These are phyloP conservation scores for Stachybotrys chlorohalonatus DNA, from an alignment of 2,329 filamentous ascomycete genomes.

Conservation along the genomic window DNA sequence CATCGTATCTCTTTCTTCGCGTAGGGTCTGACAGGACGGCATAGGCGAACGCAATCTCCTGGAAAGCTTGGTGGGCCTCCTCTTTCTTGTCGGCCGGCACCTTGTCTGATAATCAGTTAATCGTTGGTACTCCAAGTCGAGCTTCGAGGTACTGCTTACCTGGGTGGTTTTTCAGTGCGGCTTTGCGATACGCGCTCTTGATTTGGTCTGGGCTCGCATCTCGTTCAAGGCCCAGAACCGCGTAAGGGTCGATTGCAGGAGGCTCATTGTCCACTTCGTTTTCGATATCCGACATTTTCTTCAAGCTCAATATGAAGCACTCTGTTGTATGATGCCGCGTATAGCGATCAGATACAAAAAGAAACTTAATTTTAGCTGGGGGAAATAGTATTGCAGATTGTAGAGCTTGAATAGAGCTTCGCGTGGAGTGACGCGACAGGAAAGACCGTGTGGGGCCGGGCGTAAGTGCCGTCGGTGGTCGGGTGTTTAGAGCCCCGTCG, in stretches of 20 bases:
- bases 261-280: constrained; percentile 48
- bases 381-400: too few relatives aligned
- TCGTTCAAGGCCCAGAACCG: constrained; percentile 62
- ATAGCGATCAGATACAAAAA: too few relatives aligned
- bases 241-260: constrained; percentile 67
- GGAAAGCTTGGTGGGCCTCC: constrained; percentile 71
- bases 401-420: neutral
- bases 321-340: too few relatives aligned
- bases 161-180: constrained; percentile 79
- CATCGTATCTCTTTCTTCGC: constrained; percentile 79
- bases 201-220: constrained; percentile 69
- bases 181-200: constrained; percentile 86
- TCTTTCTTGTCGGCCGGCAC: constrained; percentile 58
- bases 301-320: neutral
- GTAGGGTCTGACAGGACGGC: constrained; percentile 78
- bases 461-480: neutral
- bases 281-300: constrained; percentile 37
- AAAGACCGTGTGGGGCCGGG: neutral
- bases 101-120: constrained; percentile 54
- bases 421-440: constrained; percentile 5
- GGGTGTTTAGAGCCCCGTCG: neutral
- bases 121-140: neutral
- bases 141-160: constrained; percentile 37
- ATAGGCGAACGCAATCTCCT: constrained; percentile 87
- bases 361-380: too few relatives aligned